phyloP scores from a whole-genome alignment of 306 rosid species.

The Dryas octopetala region DNA sequence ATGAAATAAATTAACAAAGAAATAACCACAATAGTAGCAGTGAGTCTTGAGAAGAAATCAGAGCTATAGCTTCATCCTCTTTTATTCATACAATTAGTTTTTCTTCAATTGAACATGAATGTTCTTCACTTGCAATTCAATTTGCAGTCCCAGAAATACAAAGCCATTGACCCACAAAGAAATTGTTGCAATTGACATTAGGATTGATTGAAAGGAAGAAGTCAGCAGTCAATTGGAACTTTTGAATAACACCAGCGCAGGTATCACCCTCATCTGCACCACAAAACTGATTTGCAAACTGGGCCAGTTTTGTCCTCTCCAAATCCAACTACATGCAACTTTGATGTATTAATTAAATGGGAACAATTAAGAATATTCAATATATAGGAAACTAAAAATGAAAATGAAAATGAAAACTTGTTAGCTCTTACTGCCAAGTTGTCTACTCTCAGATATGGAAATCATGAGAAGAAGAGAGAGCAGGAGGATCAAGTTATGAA shows the following conservation, averaged over 20 bases:
- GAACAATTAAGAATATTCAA: neutral
- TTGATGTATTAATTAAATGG: neutral
- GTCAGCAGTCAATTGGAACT: neutral
- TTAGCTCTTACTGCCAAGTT: slow-evolving; percentile 8
- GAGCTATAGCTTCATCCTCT: neutral
- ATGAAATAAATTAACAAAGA: too few relatives aligned
- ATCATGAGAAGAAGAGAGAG: slow-evolving; percentile 11
- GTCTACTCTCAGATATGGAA: slow-evolving; percentile 10
- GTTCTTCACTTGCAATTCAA: neutral
- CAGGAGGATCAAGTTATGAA: slow-evolving; percentile 12
- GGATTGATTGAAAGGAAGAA: slow-evolving; percentile 19
- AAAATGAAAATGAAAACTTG: neutral
- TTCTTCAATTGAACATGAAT: neutral
- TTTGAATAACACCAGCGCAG: neutral
- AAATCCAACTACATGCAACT: neutral
- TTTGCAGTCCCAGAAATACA: slow-evolving; percentile 12
- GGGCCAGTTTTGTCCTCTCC: neutral
- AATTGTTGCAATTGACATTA: slow-evolving; percentile 10
- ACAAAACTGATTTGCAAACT: slow-evolving; percentile 3
- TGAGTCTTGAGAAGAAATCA: neutral
- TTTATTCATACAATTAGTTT: slow-evolving; percentile 3
- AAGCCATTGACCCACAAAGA: slow-evolving; percentile 28
- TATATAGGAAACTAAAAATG: neutral
- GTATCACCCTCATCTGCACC: slow-evolving; percentile 18
- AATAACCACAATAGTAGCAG: too few relatives aligned